Percentiles rank a stretch among this genome's conserved stretches.
Evolutionary conservation across 1,284 basidiomycete genomes (phyloP).

Genomic region (Papiliotrema nemorosa): DNA sequence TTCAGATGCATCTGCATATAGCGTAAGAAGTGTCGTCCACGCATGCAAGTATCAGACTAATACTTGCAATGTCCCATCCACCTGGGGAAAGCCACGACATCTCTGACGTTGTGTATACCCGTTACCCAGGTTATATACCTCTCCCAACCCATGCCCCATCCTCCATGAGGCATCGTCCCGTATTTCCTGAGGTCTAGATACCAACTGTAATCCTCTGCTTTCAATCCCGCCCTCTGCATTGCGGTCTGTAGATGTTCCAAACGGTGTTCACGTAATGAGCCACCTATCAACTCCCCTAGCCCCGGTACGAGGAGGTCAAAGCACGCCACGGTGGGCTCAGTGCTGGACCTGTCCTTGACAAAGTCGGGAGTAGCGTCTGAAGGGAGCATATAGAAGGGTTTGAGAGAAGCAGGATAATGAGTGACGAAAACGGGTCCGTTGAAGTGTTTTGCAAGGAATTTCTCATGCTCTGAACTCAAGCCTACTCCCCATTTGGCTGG

Average conservation of each 20-base stretch:
- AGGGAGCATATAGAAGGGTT: conserved; percentile 95
- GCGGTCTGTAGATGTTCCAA: conserved; percentile 56
- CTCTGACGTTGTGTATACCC: conserved; percentile 77
- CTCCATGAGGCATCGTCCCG: conserved; percentile 84
- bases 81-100: conserved; percentile 84
- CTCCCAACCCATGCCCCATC: conserved; percentile 92
- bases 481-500: conserved; percentile 65
- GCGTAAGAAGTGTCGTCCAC: no score
- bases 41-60: conserved; percentile 15
- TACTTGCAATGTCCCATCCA: conserved; percentile 65
- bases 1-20: no score
- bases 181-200: conserved; percentile 73
- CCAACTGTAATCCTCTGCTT: conserved; percentile 67
- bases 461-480: conserved; percentile 87
- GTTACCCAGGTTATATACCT: conserved; percentile 77
- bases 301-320: conserved; percentile 89
- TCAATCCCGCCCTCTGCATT: conserved; percentile 57
- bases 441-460: conserved; percentile 70
- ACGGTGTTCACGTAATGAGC: conserved; percentile 84
- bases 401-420: conserved; percentile 75
- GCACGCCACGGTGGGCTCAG: conserved; percentile 69
- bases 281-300: conserved; percentile 87
- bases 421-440: conserved; percentile 82
- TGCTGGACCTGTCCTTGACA: conserved; percentile 27
- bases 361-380: conserved; percentile 6